Base-by-base conservation (phyloP, 805 yeast species). In the Yarrowia sp. region DNA sequence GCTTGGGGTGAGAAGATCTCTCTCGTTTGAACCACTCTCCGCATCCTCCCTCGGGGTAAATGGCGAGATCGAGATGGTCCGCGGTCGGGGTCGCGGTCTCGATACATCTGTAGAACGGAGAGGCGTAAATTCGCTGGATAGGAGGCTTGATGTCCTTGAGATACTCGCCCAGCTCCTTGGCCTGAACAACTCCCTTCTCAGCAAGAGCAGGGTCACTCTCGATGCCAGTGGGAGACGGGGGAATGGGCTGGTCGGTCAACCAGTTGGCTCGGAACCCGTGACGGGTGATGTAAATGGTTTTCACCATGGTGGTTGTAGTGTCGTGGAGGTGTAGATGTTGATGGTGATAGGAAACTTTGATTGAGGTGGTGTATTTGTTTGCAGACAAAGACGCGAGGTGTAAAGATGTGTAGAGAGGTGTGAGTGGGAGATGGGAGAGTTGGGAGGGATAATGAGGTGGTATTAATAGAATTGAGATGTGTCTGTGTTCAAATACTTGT, bases 201-300 rank as follows among this genome's bases (percentile, higher is more conserved):
- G 98, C 95, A 71, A 95, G 81, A 2, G 91, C 88, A 2, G 97
- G 95, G 74, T 95, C 99, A 69, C 93, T 88, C 70, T 89, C 93
- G 19, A 93, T 87, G 0, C 97, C 97, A 0, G 98, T 93, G 1
- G 97, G 97, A 2, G 89, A 86, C 72, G 89, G 90, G 32, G 97
- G 97, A 1, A 79, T 79, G 19, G 65, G 65, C 8, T 84, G 81
- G 64, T 73, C 75, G 81, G 85, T 70, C 74, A 85, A 82, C 97
- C 97, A 92, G 75, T 93, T 92, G 64, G 97, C 87, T 70, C 98
- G 82, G 79, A 85, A 91, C 0, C 98, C 99, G 78, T 94, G 98
- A 41, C 76, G 52, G 11, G 76, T 70, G 26, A 75, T 70, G 64
- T 71, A 74, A 42, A 75, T 72, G n/a, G 77, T 75, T 8, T 70